Percentiles rank a stretch among this genome's conserved stretches.
Evolutionary conservation across 768 basidiomycete genomes (phyloP).

Genomic region (Lentinula sp.): DNA sequence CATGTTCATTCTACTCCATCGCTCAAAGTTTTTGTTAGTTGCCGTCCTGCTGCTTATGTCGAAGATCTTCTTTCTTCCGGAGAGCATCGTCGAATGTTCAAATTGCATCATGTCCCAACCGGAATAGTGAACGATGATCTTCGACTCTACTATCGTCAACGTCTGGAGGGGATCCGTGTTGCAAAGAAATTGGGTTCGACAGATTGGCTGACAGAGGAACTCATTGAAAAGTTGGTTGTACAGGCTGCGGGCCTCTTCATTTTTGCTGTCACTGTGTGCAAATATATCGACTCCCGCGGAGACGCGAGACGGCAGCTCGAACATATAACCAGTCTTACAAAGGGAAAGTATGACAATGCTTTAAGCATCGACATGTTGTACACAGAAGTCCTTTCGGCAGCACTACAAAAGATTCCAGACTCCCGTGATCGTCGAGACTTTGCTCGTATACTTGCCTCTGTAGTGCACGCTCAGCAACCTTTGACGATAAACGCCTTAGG

Average conservation of each 20-base stretch:
- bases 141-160: background rate
- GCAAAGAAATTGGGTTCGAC: background rate
- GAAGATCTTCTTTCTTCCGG: background rate
- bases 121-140: background rate
- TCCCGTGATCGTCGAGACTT: background rate
- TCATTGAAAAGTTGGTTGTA: background rate
- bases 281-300: background rate
- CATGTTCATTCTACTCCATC: background rate
- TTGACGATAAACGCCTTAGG: background rate
- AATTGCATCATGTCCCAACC: background rate
- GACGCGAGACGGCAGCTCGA: background rate
- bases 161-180: background rate
- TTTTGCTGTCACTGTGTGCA: background rate
- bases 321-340: background rate
- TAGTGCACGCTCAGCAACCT: background rate
- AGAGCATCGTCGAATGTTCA: background rate
- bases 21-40: background rate
- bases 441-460: background rate
- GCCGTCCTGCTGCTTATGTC: constrained; percentile 1
- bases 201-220: background rate
- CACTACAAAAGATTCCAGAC: background rate
- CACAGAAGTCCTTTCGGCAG: background rate
- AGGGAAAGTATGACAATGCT: background rate
- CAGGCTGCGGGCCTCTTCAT: background rate
- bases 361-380: constrained; percentile 1